Evolutionary conservation across 768 basidiomycete genomes (phyloP).

Genomic region (Sarcomyxa edulis): DNA sequence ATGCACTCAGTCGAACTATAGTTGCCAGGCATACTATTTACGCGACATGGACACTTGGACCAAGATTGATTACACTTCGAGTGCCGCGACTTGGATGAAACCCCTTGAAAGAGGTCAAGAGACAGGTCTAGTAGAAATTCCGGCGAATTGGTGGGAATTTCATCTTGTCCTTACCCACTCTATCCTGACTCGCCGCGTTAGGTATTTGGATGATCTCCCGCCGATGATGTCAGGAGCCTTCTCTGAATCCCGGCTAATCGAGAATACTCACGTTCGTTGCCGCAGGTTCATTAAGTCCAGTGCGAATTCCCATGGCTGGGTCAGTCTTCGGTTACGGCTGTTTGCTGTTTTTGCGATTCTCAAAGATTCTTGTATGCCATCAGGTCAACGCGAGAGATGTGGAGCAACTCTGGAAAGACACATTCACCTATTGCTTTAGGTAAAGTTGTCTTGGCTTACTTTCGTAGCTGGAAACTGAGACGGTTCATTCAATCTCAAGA

Average conservation of each 20-base stretch:
- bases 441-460: constrained; percentile 11
- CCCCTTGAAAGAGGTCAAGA: constrained; percentile 58
- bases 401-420: constrained; percentile 74
- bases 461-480: background rate
- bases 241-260: background rate
- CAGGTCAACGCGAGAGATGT: constrained; percentile 63
- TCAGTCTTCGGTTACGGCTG: constrained; percentile 15
- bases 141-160: constrained; percentile 63
- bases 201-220: constrained; percentile 70
- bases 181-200: constrained; percentile 10
- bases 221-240: constrained; percentile 54
- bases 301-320: constrained; percentile 71
- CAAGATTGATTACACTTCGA: constrained; percentile 58
- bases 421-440: constrained; percentile 65
- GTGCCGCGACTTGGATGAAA: constrained; percentile 70
- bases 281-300: constrained; percentile 64
- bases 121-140: constrained; percentile 56
- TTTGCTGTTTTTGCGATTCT: background rate
- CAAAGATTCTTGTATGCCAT: background rate
- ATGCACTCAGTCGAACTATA: constrained; percentile 25
- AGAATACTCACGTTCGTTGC: constrained; percentile 3
- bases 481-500: constrained; percentile 20
- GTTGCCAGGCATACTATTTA: constrained; percentile 63
- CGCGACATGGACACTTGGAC: constrained; percentile 68
- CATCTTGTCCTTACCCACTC: background rate